Conservation (phyloP, 1,139 yeast genomes). For the Zygotorulaspora mrakii region DNA sequence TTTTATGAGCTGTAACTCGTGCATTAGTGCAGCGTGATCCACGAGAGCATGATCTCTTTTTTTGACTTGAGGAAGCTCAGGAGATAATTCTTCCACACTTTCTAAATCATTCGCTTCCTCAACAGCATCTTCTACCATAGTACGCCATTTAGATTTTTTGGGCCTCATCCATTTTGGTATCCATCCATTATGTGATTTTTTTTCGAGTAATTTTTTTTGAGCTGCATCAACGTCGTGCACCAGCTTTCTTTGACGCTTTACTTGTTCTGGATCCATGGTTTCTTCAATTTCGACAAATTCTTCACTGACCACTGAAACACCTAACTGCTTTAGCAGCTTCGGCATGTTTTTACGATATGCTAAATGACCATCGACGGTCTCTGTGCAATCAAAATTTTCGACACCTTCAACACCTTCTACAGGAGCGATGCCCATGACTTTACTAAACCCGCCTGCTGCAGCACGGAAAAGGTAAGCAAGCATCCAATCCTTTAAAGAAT, state of each 20-base stretch:
- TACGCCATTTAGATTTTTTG: constrained; percentile 51
- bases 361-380: constrained; percentile 91
- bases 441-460: constrained; percentile 87
- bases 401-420: constrained; percentile 60
- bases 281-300: constrained; percentile 95
- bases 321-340: constrained; percentile 58
- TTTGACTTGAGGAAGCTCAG: constrained; percentile 11
- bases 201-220: constrained; percentile 52
- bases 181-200: constrained; percentile 41
- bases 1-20: constrained; percentile 28
- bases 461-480: constrained; percentile 93
- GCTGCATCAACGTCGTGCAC: constrained; percentile 85
- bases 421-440: constrained; percentile 86
- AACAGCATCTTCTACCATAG: constrained; percentile 73
- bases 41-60: constrained; percentile 28
- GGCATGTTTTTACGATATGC: constrained; percentile 94
- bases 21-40: constrained; percentile 32
- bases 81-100: constrained; percentile 5
- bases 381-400: constrained; percentile 86
- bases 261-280: constrained; percentile 79
- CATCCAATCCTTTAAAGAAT: constrained; percentile 92
- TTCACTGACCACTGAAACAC: constrained; percentile 82
- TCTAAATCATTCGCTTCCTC: constrained; percentile 22
- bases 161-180: constrained; percentile 72
- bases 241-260: constrained; percentile 74